Evolutionary conservation across 1,284 basidiomycete species (phyloP).

Genomic region (Earliella scabrosa): DNA sequence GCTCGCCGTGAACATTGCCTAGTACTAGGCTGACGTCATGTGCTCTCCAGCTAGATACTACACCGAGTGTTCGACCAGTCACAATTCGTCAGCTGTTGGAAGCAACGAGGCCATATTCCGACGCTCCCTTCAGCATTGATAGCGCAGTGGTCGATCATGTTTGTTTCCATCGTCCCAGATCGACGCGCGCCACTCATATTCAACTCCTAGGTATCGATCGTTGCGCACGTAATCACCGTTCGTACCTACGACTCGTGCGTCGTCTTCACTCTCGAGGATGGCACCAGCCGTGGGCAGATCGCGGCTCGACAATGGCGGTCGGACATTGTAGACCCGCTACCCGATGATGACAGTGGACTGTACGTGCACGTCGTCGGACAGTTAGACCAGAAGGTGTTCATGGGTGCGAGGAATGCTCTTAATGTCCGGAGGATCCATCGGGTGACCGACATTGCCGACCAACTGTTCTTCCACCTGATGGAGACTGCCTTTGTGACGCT

Average conservation of each 20-base stretch:
- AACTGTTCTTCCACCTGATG: conserved; percentile 60
- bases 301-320: conserved; percentile 20
- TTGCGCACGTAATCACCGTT: conserved; percentile 53
- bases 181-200: conserved; percentile 31
- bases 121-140: conserved; percentile 62
- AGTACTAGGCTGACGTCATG: too few relatives aligned
- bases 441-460: conserved; percentile 55
- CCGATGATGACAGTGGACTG: conserved; percentile 1
- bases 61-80: conserved; percentile 46
- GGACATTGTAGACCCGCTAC: conserved; percentile 1
- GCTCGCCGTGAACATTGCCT: too few relatives aligned
- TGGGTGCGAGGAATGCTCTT: conserved; percentile 44
- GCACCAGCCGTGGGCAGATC: conserved; percentile 38
- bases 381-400: conserved; percentile 3
- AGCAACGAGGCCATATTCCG: conserved; percentile 52
- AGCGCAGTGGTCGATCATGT: conserved; percentile 45
- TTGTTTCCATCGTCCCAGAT: not conserved
- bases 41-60: not conserved
- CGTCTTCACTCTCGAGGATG: conserved; percentile 37
- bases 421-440: conserved; percentile 49
- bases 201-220: conserved; percentile 47
- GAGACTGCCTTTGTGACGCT: conserved; percentile 53
- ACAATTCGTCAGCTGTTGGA: conserved; percentile 62
- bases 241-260: conserved; percentile 39
- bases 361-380: conserved; percentile 33